phyloP scores from a whole-genome alignment of 345 rosid species.

The Hirschfeldia incana region DNA sequence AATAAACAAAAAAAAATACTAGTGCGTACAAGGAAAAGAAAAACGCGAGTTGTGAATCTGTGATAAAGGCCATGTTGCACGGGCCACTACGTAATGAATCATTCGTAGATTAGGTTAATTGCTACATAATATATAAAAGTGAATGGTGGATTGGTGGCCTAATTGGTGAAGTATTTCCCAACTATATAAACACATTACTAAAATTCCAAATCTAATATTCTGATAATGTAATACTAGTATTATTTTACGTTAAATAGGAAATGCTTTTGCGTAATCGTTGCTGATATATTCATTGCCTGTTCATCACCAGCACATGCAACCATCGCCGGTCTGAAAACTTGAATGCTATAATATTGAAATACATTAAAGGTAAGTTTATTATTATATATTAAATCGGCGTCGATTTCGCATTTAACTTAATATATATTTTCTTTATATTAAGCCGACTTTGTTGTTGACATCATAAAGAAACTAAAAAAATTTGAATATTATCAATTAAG shows the following conservation, averaged over 20 bases:
- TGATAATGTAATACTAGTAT: not conserved
- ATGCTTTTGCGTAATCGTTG: constrained; percentile 30
- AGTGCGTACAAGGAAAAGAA: not conserved
- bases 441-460: constrained; percentile 22
- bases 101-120: constrained; percentile 13
- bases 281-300: constrained; percentile 36
- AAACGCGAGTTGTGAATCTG: constrained; percentile 28
- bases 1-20: not conserved
- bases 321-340: constrained; percentile 18
- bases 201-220: not conserved
- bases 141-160: constrained; percentile 29
- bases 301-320: constrained; percentile 39
- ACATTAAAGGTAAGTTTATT: no score
- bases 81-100: constrained; percentile 34
- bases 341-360: constrained; percentile 1
- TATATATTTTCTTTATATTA: not conserved
- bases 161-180: not conserved
- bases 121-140: not conserved
- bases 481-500: not conserved
- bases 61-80: constrained; percentile 35
- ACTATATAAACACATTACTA: not conserved
- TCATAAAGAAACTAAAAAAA: constrained; percentile 3
- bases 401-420: no score
- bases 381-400: no score
- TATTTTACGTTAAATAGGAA: not conserved